Evolutionary conservation across 1,139 yeast species (phyloP), one percentile per base, ranked within the genome.

Genomic region (Saccharomyces hybrid): DNA sequence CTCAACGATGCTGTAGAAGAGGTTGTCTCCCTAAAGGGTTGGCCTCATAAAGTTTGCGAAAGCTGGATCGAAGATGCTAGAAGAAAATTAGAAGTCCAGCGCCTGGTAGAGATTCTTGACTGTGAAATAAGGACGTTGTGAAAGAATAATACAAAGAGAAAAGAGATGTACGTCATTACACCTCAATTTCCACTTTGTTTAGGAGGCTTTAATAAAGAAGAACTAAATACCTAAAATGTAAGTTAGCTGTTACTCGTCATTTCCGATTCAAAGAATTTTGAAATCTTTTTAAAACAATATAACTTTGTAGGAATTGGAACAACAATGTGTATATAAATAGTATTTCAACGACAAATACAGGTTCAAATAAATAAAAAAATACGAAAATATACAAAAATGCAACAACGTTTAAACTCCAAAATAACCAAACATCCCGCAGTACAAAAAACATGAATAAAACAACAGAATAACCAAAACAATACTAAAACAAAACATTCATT

Each of bases 41-140:
- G 97, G 97, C 82, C 96, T 47, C 85, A 95, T 78, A 81, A 81
- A 66, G 78, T 93, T 63, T 95, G 97, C 46, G 82, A 83, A 62
- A 97, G 89, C 70, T 93, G 98, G 98, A 82, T 95, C 46, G 73
- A 75, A 47, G 95, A 88, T 70, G 91, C 95, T 50, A 84, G 97
- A 77, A 86, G 84, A 75, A 84, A 96, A 70, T 78, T 90, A 62
- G 98, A 91, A 74, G 81, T 87, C 50, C 95, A 90, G 73, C 86
- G 90, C 64, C 76, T 91, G 67, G 78, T 89, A 54, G 82, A 79
- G 58, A 65, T 74, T 53, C 65, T 75, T 52, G 76, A 73, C 55
- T 59, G 70, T 54, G 78, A 74, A 59, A 62, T 73, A 47, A 74
- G 74, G 65, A 70, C 64, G 6, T 55, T 66, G 49, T 68, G 54